phyloP scores from a whole-genome alignment of 2,329 filamentous ascomycete species.

The Ramichloridium luteum region DNA sequence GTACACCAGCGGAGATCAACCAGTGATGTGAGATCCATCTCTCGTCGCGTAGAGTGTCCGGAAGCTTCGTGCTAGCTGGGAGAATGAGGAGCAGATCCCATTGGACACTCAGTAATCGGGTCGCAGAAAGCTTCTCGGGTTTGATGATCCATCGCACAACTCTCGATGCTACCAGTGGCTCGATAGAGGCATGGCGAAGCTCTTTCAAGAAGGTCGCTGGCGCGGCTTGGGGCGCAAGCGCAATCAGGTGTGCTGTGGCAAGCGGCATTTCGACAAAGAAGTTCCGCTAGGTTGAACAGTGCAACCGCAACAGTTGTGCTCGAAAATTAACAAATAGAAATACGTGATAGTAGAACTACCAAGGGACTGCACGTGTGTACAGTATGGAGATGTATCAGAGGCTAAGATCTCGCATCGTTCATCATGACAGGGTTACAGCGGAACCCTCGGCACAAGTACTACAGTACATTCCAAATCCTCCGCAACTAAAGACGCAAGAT shows the following conservation, averaged over 20 bases:
- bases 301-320: no score
- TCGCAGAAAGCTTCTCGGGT: conserved; percentile 31
- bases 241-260: conserved; percentile 36
- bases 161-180: conserved; percentile 32
- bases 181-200: conserved; percentile 24
- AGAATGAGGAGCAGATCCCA: conserved; percentile 41
- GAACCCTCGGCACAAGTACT: no score
- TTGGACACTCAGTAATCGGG: conserved; percentile 29
- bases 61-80: conserved; percentile 16
- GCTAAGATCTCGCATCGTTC: no score
- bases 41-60: conserved; percentile 11
- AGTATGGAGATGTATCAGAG: no score
- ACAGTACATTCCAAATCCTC: no score
- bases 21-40: conserved; percentile 21
- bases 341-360: no score
- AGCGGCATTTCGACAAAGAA: conserved; percentile 33
- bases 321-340: no score
- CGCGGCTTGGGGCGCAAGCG: conserved; percentile 25
- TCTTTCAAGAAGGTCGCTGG: conserved; percentile 30
- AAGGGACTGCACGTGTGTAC: no score
- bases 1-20: conserved; percentile 31
- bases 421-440: no score
- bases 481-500: no score
- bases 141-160: conserved; percentile 40
- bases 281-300: no score